These are phyloP conservation scores for Mrakia frigida DNA, from an alignment of 768 basidiomycete species.

Conservation along the genomic window DNA sequence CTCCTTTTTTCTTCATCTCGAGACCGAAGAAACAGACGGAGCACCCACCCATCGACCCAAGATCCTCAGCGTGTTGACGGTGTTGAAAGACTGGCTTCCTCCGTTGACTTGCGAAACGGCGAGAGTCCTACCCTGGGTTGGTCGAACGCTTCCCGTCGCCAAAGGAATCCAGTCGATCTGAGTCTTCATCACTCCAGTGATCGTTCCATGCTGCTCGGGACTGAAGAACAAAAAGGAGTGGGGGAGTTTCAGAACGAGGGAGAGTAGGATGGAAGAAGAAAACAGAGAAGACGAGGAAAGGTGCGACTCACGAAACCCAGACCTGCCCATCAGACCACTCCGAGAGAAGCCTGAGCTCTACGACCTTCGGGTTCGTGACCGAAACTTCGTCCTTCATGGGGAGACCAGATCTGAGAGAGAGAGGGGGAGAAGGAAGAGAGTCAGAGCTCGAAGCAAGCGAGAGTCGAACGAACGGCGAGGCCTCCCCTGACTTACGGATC, in stretches of 20 bases:
- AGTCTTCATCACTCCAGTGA: conserved; percentile 45
- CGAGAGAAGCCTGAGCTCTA: conserved; percentile 36
- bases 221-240: conserved; percentile 38
- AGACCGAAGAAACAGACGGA: not conserved
- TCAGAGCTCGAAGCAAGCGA: not conserved
- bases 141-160: conserved; percentile 41
- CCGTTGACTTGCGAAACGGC: conserved; percentile 43
- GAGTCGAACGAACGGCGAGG: conserved; percentile 33
- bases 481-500: conserved; percentile 37
- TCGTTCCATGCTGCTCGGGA: conserved; percentile 43
- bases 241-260: conserved; percentile 30
- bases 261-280: not conserved
- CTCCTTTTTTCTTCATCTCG: not conserved
- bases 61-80: conserved; percentile 41
- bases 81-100: conserved; percentile 43
- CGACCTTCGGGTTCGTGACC: conserved; percentile 38
- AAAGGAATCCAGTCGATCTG: conserved; percentile 47
- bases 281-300: conserved; percentile 6
- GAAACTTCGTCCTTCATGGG: conserved; percentile 36
- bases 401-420: not conserved
- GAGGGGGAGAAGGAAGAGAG: not conserved
- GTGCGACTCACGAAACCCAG: conserved; percentile 17
- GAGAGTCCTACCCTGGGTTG: conserved; percentile 44
- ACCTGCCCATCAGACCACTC: conserved; percentile 26
- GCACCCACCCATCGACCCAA: conserved; percentile 45